Conservation (phyloP, 148 eudicot species). For the Dianthus caryophyllus region DNA sequence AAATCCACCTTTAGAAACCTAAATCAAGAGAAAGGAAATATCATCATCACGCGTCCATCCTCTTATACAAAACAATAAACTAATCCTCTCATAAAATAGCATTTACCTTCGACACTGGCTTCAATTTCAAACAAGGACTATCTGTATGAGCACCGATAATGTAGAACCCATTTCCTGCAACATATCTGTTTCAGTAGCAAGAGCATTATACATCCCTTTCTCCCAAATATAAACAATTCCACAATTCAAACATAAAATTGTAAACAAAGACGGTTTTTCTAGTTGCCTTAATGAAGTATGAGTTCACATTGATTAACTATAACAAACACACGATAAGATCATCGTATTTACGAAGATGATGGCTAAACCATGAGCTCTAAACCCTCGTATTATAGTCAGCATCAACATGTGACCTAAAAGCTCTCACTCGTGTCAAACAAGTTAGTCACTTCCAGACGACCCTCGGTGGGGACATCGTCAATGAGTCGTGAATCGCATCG, state of each 20-base stretch:
- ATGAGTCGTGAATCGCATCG: too few relatives aligned
- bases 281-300: background rate
- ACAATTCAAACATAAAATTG: background rate
- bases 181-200: conserved; percentile 46
- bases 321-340: background rate
- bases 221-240: background rate
- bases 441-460: too few relatives aligned
- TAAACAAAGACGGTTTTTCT: background rate
- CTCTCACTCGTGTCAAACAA: too few relatives aligned
- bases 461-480: too few relatives aligned
- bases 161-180: conserved; percentile 86
- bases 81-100: background rate
- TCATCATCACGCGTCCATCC: background rate
- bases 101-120: conserved; percentile 86
- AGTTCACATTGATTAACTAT: background rate
- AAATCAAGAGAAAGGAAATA: conserved; percentile 14
- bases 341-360: background rate
- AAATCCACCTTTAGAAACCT: conserved; percentile 88
- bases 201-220: conserved; percentile 17
- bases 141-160: conserved; percentile 96
- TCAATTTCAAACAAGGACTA: conserved; percentile 91
- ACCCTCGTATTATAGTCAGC: background rate
- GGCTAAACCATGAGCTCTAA: background rate
- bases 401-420: too few relatives aligned
- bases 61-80: conserved; percentile 3